Evolutionary conservation across 176 grass and related monocot genomes (phyloP).

Genomic region (Carex kokanica): DNA sequence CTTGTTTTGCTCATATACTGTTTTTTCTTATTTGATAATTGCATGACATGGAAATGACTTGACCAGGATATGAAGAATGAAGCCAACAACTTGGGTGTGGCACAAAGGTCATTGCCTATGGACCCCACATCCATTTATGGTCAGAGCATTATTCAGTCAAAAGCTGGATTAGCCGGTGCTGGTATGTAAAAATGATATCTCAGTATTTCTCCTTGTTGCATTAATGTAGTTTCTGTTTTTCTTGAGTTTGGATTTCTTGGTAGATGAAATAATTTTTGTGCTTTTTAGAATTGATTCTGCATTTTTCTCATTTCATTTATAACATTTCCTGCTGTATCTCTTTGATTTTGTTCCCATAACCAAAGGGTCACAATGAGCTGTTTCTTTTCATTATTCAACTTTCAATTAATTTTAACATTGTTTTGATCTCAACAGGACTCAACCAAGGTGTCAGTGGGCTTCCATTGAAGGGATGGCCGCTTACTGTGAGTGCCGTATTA

Average conservation of each 20-base stretch:
- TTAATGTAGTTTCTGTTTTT: slow-evolving; percentile 19
- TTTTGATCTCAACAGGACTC: slow-evolving; percentile 51
- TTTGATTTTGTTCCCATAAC: slow-evolving; percentile 6
- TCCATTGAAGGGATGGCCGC: slow-evolving; percentile 97
- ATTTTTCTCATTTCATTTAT: slow-evolving; percentile 25
- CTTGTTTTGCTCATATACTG: background rate
- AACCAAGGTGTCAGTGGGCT: slow-evolving; percentile 92
- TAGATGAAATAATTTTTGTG: background rate
- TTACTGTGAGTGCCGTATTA: slow-evolving; percentile 57
- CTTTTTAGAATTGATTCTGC: background rate
- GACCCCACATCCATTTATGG: slow-evolving; percentile 86
- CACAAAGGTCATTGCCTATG: slow-evolving; percentile 87
- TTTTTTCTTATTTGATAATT: slow-evolving; percentile 11
- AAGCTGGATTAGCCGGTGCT: slow-evolving; percentile 71
- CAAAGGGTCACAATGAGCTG: background rate
- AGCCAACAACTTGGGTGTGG: slow-evolving; percentile 72
- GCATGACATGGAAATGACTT: background rate
- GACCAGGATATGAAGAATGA: slow-evolving; percentile 89
- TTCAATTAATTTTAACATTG: slow-evolving; percentile 23
- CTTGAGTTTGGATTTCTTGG: background rate
- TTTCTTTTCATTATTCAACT: background rate
- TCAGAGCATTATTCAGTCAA: slow-evolving; percentile 85
- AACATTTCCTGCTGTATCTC: background rate
- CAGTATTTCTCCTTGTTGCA: background rate
- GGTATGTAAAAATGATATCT: slow-evolving; percentile 38